Percentiles rank a stretch among this genome's conserved stretches.
Evolutionary conservation across 495 filamentous ascomycete genomes (phyloP).

Genomic region (Xanthoparmelia taractica): DNA sequence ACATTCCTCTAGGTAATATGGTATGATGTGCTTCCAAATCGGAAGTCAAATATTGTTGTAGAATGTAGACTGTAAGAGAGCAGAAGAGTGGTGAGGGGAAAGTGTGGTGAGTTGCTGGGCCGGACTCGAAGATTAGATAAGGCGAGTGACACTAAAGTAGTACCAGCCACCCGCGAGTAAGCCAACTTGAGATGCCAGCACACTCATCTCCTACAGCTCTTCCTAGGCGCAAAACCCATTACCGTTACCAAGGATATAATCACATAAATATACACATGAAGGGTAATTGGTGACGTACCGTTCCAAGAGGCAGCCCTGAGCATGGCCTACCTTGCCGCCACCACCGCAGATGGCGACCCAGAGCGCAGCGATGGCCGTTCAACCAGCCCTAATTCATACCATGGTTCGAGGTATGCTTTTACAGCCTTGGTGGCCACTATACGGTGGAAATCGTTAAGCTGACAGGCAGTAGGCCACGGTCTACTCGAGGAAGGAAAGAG

Average conservation of each 20-base stretch:
- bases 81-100: not conserved
- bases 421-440: not conserved
- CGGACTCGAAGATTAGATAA: slow-evolving; percentile 2
- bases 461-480: slow-evolving; percentile 34
- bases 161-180: not conserved
- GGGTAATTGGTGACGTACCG: not conserved
- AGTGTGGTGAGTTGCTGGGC: too few relatives aligned
- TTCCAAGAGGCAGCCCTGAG: slow-evolving; percentile 1
- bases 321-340: slow-evolving; percentile 33
- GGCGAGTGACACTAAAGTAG: too few relatives aligned
- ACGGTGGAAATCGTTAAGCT: slow-evolving; percentile 7
- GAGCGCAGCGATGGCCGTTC: slow-evolving; percentile 32
- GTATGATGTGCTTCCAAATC: too few relatives aligned
- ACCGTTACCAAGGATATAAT: not conserved
- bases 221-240: not conserved
- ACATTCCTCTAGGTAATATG: not conserved
- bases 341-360: slow-evolving; percentile 30
- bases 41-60: too few relatives aligned
- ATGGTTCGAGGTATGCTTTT: slow-evolving; percentile 28
- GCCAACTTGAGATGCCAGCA: not conserved
- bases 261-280: not conserved
- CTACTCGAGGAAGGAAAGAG: slow-evolving; percentile 44
- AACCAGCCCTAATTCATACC: slow-evolving; percentile 33
- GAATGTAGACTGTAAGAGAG: not conserved
- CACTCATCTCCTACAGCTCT: too few relatives aligned